Percentiles rank a stretch among this genome's conserved stretches.
phyloP scores from a whole-genome alignment of 108 stramenopile species.

The Conticribra weissflogii region DNA sequence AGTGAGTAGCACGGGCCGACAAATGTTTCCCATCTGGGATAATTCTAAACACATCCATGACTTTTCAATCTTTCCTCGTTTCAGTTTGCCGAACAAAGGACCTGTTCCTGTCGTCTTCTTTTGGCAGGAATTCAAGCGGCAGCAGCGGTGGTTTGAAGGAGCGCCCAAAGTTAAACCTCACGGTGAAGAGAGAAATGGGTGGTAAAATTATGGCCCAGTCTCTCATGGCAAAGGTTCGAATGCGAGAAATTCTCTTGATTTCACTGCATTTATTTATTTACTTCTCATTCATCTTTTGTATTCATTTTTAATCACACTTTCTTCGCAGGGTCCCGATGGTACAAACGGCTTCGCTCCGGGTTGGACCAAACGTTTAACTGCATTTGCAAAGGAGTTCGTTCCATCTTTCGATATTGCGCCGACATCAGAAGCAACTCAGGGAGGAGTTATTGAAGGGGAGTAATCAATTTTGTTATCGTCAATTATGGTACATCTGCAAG shows the following conservation, averaged over 20 bases:
- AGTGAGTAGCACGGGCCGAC: no score
- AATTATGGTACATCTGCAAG: no score
- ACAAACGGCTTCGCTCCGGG: slow-evolving; percentile 64
- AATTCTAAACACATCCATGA: no score
- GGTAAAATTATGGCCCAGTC: slow-evolving; percentile 88
- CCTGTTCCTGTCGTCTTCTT: slow-evolving; percentile 57
- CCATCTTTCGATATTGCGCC: slow-evolving; percentile 6
- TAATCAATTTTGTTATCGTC: no score
- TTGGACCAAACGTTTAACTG: slow-evolving; percentile 66
- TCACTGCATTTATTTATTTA: neutral
- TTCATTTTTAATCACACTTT: neutral
- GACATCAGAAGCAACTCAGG: no score
- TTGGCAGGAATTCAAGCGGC: slow-evolving; percentile 35
- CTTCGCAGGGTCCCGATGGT: slow-evolving; percentile 61
- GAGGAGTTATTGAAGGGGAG: no score
- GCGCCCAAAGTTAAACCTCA: slow-evolving; percentile 79
- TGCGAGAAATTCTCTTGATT: slow-evolving; percentile 66
- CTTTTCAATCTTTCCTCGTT: neutral
- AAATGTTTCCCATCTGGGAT: no score
- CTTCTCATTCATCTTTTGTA: neutral
- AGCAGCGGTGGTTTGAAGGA: slow-evolving; percentile 57
- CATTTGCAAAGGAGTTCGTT: slow-evolving; percentile 15
- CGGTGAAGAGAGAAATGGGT: slow-evolving; percentile 80
- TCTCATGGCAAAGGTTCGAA: slow-evolving; percentile 76
- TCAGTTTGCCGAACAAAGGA: slow-evolving; percentile 77